phyloP scores from a whole-genome alignment of 2,329 filamentous ascomycete genomes.

The Dactylonectria estremocensis region DNA sequence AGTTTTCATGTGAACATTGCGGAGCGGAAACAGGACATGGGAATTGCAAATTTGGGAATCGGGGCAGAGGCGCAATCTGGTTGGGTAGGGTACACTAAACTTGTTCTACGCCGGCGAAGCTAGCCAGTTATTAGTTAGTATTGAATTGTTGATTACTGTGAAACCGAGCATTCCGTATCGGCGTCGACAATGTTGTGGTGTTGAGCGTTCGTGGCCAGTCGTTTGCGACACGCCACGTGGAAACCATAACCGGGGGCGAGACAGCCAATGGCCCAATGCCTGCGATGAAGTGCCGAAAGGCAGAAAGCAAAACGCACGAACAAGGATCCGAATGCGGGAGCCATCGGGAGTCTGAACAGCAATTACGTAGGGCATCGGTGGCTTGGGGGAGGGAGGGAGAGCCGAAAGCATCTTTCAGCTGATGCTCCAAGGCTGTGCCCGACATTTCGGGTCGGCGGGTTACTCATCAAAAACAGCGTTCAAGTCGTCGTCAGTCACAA shows the following conservation, averaged over 20 bases:
- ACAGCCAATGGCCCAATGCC: not conserved
- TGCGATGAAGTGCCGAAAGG: not conserved
- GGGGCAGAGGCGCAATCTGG: not conserved
- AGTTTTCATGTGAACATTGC: not conserved
- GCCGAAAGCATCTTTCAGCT: conserved; percentile 34
- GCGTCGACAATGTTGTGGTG: not conserved
- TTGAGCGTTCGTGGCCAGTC: not conserved
- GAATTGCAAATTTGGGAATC: no score
- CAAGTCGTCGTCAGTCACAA: conserved; percentile 21
- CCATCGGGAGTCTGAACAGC: not conserved
- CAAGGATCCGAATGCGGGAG: not conserved
- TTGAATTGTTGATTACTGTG: not conserved
- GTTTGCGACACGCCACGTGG: not conserved
- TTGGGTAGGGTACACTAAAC: not conserved
- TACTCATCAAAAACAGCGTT: not conserved
- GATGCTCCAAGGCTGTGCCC: conserved; percentile 42
- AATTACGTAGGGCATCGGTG: conserved; percentile 11
- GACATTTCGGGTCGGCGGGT: not conserved
- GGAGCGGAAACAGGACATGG: no score
- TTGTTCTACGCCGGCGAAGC: not conserved
- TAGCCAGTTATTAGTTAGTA: not conserved
- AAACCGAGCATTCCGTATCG: not conserved
- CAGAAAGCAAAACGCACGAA: not conserved
- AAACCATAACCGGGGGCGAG: not conserved
- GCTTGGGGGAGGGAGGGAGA: conserved; percentile 17